phyloP scores from a whole-genome alignment of 2,329 filamentous ascomycete genomes.

The Lachnellula suecica region DNA sequence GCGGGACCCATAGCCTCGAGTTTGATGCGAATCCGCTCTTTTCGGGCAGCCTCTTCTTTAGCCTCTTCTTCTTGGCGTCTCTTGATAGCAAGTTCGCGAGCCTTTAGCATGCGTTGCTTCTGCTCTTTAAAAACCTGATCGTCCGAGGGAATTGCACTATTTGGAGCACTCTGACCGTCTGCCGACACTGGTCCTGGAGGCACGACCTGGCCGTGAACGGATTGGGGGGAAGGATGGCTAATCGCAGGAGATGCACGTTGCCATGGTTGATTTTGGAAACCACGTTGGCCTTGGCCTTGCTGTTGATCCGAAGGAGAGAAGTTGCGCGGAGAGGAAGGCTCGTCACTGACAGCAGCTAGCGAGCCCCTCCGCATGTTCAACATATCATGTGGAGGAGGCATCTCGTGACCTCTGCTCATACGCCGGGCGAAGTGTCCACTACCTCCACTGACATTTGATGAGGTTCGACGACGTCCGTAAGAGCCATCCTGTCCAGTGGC shows the following conservation, averaged over 20 bases:
- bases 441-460: slow-evolving; percentile 87
- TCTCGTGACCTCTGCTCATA: slow-evolving; percentile 34
- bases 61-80: slow-evolving; percentile 67
- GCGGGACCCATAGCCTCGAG: slow-evolving; percentile 67
- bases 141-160: slow-evolving; percentile 38
- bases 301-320: slow-evolving; percentile 32
- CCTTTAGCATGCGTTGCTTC: slow-evolving; percentile 72
- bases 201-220: slow-evolving; percentile 29
- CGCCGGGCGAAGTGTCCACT: slow-evolving; percentile 64
- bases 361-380: slow-evolving; percentile 48
- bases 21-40: slow-evolving; percentile 71
- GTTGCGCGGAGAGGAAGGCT: slow-evolving; percentile 47
- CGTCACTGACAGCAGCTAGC: slow-evolving; percentile 49
- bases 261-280: slow-evolving; percentile 35
- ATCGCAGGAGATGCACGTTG: slow-evolving; percentile 37
- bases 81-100: slow-evolving; percentile 67
- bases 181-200: slow-evolving; percentile 36
- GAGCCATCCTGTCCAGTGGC: slow-evolving; percentile 63
- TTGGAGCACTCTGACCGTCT: slow-evolving; percentile 29
- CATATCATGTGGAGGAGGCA: slow-evolving; percentile 34
- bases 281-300: slow-evolving; percentile 22
- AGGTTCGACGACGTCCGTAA: slow-evolving; percentile 77
- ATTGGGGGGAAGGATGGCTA: slow-evolving; percentile 34
- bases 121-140: slow-evolving; percentile 59
- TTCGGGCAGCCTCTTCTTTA: slow-evolving; percentile 68